These are phyloP conservation scores for Neopestalotiopsis sp. DNA, from an alignment of 2,329 filamentous ascomycete genomes.

Conservation along the genomic window DNA sequence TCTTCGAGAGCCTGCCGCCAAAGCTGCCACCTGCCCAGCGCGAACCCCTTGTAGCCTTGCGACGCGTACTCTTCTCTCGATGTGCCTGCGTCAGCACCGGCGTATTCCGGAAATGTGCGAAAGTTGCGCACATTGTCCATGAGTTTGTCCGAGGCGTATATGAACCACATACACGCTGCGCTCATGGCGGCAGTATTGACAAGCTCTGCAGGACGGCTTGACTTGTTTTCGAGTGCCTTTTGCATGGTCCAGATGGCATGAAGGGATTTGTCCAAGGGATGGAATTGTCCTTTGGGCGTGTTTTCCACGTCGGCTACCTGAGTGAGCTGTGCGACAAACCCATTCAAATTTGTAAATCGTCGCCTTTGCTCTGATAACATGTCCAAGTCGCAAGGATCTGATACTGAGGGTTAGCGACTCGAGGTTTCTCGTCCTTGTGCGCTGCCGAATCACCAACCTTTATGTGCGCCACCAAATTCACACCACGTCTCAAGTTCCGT, in stretches of 20 bases:
- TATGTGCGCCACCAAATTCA: background rate
- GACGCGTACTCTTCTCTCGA: background rate
- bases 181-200: background rate
- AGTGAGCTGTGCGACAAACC: slow-evolving; percentile 3
- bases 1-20: slow-evolving; percentile 1
- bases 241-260: slow-evolving; percentile 1
- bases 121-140: background rate
- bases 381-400: slow-evolving; percentile 2
- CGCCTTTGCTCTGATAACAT: background rate
- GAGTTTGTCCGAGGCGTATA: slow-evolving; percentile 1
- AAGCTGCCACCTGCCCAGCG: background rate
- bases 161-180: slow-evolving; percentile 11
- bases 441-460: background rate
- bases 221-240: slow-evolving; percentile 1
- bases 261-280: slow-evolving; percentile 4
- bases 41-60: slow-evolving; percentile 3
- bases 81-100: background rate
- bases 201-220: background rate
- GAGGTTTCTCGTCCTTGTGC: background rate
- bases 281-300: background rate
- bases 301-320: background rate
- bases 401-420: background rate
- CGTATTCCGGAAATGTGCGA: background rate
- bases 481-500: slow-evolving; percentile 3
- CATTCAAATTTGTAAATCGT: slow-evolving; percentile 8